Base-by-base conservation (phyloP, 2,329 filamentous ascomycete species). In the Balansia obtecta region DNA sequence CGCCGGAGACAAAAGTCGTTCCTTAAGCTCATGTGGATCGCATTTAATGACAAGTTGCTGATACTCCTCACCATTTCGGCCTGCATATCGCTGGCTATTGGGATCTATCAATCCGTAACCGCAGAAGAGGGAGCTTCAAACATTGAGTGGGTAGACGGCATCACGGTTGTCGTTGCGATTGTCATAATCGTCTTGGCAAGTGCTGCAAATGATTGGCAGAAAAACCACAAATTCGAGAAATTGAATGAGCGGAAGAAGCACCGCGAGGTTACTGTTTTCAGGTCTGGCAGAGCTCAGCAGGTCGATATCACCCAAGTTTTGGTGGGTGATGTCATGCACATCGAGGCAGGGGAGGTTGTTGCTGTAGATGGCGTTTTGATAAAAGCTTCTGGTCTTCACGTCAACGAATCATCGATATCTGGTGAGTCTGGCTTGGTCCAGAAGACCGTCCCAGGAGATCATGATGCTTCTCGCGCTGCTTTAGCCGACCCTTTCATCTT, bases 141-240 rank as follows among this genome's bases (percentile, higher is more conserved):
- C 37, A 81, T 88, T 12, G 83, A 89, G 63, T 91, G 86, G 86
- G 83, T 89, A 5, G 86, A 91, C 65, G 86, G 86, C 55, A 81
- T 89, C 11, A 86, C 86, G 8, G 88, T 90, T 55, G 82, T 88
- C 42, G 77, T 84, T 20, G 86, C 86, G 47, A 87, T 90, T 53
- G 62, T 83, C 15, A 82, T 90, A 55, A 86, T 90, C 45, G 83
- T 89, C 3, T 65, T 85, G 18, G 86, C 88, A 18, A 86, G 85
- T 53, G 85, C 86, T n/a, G 69, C 82, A 34, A 90, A 88, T 56
- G 86, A 90, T 61, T 90, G 82, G 76, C 86, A 90, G 60, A 89
- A 89, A 65, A 86, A 89, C 63, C 76, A 83, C 44, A 84, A 88
- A 59, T 90, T 90, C 59, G 83, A 86, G 39, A 88, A 87, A 63